Percentiles rank a stretch among this genome's conserved stretches.
These are phyloP conservation scores for Davidsoniella eucalypti DNA, from an alignment of 2,329 filamentous ascomycete species.

Conservation along the genomic window DNA sequence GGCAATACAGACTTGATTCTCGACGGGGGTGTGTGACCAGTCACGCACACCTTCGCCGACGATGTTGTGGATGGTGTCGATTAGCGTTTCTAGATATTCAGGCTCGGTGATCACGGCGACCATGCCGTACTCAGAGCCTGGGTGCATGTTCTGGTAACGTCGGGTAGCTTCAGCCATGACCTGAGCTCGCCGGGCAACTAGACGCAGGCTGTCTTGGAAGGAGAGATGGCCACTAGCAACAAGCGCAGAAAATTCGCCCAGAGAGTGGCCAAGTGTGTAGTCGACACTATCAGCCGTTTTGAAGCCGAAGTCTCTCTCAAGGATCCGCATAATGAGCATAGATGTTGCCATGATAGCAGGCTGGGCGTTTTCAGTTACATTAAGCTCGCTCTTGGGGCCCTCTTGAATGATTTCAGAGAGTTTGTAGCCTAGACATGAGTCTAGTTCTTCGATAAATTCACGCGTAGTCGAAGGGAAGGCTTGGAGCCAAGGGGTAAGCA, in stretches of 20 bases:
- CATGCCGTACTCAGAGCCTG: conserved; percentile 75
- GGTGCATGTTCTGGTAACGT: conserved; percentile 46
- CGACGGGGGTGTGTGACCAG: conserved; percentile 42
- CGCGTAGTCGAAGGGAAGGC: conserved; percentile 65
- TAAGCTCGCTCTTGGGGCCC: conserved; percentile 62
- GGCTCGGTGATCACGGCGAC: conserved; percentile 81
- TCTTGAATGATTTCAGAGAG: conserved; percentile 64
- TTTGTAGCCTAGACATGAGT: conserved; percentile 52
- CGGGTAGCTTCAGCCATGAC: conserved; percentile 66
- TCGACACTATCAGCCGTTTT: conserved; percentile 53
- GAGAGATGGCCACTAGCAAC: conserved; percentile 67
- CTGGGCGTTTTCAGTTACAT: conserved; percentile 73
- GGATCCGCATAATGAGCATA: conserved; percentile 70
- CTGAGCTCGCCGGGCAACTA: conserved; percentile 64
- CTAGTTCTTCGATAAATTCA: conserved; percentile 72
- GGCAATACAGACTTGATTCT: conserved; percentile 67
- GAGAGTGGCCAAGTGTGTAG: conserved; percentile 73
- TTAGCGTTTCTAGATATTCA: conserved; percentile 50
- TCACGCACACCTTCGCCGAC: conserved; percentile 34
- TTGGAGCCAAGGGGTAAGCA: conserved; percentile 72
- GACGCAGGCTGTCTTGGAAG: conserved; percentile 59
- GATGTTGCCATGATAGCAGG: conserved; percentile 94
- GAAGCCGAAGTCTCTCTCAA: conserved; percentile 76
- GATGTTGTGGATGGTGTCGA: conserved; percentile 53
- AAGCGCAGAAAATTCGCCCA: conserved; percentile 85